Evolutionary conservation across 1,139 yeast genomes (phyloP), one percentile per base, ranked within the genome.

Genomic region (Saccharomyces hybrid): DNA sequence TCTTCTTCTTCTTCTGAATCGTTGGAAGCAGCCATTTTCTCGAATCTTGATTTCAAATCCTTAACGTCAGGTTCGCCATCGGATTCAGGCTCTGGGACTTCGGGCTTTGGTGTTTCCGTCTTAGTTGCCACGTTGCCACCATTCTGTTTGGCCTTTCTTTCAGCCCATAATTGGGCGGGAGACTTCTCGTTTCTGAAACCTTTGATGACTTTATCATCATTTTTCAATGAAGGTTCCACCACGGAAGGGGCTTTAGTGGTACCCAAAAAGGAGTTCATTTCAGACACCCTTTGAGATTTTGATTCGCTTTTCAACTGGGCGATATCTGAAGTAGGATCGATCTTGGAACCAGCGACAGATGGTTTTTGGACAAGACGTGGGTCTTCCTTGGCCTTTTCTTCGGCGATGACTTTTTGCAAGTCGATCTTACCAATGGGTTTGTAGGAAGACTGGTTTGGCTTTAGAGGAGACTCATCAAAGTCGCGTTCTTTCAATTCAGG

Each of bases 131-230:
- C 55, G 32, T 59, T 63, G 6, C 61, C 61, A 5, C 55, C 55
- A 53, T 56, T 60, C n/a, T 47, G 58, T 20, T 20, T 75, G 63
- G 75, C 93, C 69, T 85, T 84, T 75, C 84, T 88, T 70, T 88
- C 96, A 25, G 96, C 97, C 97, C 97, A 90, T 41, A 88, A 67
- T 71, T 90, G 97, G 41, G 96, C 96, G 32, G 98, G 97, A 4
- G 96, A 87, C 72, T 88, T 88, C 57, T 96, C 96, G 56, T 79
- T 81, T 59, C 80, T 80, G 47, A 80, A 72, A 41, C 91, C 95
- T 50, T 87, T 84, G 47, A 79, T 77, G 7, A 81, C 73, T 55
- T 79, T 78, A 47, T 81, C 79, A 46, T 69, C 65, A 52, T 68
- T 68, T 49, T 69, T 72, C 53, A 65, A 66, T 32, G 71, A 65